Conservation (phyloP, 192 early-diverging fungal species). For the Spinellus fusiger region DNA sequence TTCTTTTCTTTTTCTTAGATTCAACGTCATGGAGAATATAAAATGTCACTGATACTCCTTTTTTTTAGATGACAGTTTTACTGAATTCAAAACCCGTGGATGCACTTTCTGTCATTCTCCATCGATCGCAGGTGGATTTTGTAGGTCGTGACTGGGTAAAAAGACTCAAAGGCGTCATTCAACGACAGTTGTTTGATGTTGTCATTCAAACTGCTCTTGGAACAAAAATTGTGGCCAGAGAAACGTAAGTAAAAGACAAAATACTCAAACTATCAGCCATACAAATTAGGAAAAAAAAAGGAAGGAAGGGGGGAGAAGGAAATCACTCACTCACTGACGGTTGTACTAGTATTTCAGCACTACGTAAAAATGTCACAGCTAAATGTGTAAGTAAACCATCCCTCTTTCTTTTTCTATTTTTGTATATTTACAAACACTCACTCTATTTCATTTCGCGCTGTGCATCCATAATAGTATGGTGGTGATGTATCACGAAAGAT, state of each 20-base stretch:
- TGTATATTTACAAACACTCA: background rate
- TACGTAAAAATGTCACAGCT: conserved; percentile 94
- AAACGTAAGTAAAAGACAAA: conserved; percentile 47
- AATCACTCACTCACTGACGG: background rate
- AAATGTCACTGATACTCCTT: background rate
- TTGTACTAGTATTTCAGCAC: conserved; percentile 56
- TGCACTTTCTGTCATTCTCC: conserved; percentile 84
- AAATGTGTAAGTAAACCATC: conserved; percentile 68
- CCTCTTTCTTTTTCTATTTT: no score
- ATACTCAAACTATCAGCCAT: background rate
- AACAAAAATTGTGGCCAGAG: conserved; percentile 80
- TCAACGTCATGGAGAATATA: background rate
- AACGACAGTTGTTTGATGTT: conserved; percentile 88
- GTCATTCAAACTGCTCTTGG: conserved; percentile 85
- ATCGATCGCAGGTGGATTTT: conserved; percentile 58
- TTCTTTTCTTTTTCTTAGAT: conserved; percentile 22
- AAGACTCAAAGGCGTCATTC: conserved; percentile 76
- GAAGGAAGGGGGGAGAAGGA: background rate
- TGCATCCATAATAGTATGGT: conserved; percentile 59
- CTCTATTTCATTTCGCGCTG: background rate
- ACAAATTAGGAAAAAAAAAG: background rate
- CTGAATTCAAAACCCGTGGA: conserved; percentile 90
- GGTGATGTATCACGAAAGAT: conserved; percentile 96
- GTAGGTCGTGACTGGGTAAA: conserved; percentile 82
- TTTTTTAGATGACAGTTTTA: conserved; percentile 68